Base-by-base conservation (phyloP, 1,284 basidiomycete species). In the Xanthoconium separans region DNA sequence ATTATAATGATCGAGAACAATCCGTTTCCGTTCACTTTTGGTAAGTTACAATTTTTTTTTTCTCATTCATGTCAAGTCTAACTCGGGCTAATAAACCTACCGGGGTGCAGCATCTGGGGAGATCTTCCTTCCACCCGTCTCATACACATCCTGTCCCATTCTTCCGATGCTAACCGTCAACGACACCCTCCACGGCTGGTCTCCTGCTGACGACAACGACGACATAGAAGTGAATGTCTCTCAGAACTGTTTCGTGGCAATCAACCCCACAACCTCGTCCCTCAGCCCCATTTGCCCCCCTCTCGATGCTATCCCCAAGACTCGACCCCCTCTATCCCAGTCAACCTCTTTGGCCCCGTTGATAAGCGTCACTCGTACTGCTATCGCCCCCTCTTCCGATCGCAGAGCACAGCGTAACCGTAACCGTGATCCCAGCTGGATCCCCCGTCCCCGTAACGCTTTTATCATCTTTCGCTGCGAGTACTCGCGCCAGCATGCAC, bases 401-500 rank as follows among this genome's bases (percentile, higher is more conserved):
- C 67, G 67, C 36, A 62, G 70, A 2, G 58, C 68, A 7, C 68
- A 71, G 37, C 61, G 67, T 13, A 69, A 77, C 44, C 66, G 69
- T 22, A 55, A 62, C 55, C 65, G 72, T 50, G 64, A 84, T 59
- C 77, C 85, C 0, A 76, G 76, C 24, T 90, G 89, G 77, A 82
- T 93, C 56, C 88, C 91, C 43, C 84, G 93, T 10, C 93, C 93
- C 2, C 81, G 87, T 8, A 95, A 95, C 66, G 84, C 91, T 29
- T 95, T 94, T 74, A 93, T 95, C 69, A 81, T 95, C 58, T 95
- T 93, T 72, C 85, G 93, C 29, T 87, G 87, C 60, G 84, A 91
- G 61, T 92, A 85, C 61, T 79, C 78, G 44, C 70, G 68, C 60
- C 61, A 69, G 51, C 72, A 77, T 44, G 65, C 71, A 27, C 61